Conservation (phyloP, 1,284 basidiomycete species). For the Puccinia horiana region DNA sequence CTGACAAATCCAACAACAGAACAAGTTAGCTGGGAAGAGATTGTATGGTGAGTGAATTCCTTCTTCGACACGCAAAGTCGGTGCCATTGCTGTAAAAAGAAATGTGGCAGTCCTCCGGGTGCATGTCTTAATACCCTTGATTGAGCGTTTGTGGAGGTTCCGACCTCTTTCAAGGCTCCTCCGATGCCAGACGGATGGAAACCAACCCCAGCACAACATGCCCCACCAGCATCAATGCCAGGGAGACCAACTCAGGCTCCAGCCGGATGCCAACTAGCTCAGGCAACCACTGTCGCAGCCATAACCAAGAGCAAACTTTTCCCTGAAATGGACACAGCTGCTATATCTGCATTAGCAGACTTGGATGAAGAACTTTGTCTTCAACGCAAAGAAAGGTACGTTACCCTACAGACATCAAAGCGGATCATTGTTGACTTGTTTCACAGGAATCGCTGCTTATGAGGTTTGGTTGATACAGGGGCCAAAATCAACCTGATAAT, state of each 20-base stretch:
- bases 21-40: neutral
- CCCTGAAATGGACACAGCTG: neutral
- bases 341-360: neutral
- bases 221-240: neutral
- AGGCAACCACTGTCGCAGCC: neutral
- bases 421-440: neutral
- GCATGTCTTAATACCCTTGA: neutral
- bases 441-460: neutral
- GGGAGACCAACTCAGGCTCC: neutral
- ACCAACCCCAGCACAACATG: neutral
- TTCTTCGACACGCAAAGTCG: neutral
- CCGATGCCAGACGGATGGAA: neutral
- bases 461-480: conserved; percentile 2
- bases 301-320: neutral
- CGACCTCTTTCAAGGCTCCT: neutral
- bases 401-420: neutral
- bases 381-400: neutral
- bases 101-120: neutral
- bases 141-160: neutral
- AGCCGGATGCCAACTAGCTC: neutral
- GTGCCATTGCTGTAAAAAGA: conserved; percentile 3
- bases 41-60: neutral
- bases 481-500: too few relatives aligned
- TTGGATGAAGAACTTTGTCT: neutral
- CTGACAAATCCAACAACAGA: too few relatives aligned